Base-by-base conservation (phyloP, 2,329 filamentous ascomycete genomes). In the Nothophoma quercina region DNA sequence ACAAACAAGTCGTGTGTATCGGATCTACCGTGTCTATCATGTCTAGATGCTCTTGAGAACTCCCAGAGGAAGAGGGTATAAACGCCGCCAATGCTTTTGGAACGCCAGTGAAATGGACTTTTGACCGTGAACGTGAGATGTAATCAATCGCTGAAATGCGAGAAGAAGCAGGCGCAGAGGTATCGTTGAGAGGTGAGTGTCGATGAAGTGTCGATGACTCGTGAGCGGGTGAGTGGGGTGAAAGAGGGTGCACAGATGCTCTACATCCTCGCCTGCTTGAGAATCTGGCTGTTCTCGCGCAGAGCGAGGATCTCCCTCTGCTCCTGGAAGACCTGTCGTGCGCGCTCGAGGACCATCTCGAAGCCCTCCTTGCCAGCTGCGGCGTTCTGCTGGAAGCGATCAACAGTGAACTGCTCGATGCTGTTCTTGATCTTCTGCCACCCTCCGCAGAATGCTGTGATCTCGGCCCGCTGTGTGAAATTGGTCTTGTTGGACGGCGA, bases 381-480 rank as follows among this genome's bases (percentile, higher is more conserved):
- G 19, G 95, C 93, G 70, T 99, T 99, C 76, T 99, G 91, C 63
- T 86, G 85, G 79, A 99, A 99, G 47, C 91, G 82, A 60, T 89
- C 89, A 35, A 98, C 89, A 33, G 92, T 89, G 44, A 90, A 87
- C 66, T 98, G 92, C 79, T 99, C 95, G 66, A 99, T 96, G 73
- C 88, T 91, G 78, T 95, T 96, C 82, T 91, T 95, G 73, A 98
- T 92, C 72, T 92, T 91, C 78, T 97, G 91, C 93, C 95, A 99
- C 57, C 95, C 95, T 63, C 95, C 93, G 75, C 92, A 96, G 8
- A 98, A 81, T 0, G 95, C 95, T 1, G 93, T 96, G 71, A 99
- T 93, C 77, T 93, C 87, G 30, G 95, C 95, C 56, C 91, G 88
- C 79, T 99, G 95, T 39, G 86, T 82, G 71, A 99, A 98, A 58